Conservation (phyloP, 805 yeast genomes). For the Kurtzmaniella fragi region DNA sequence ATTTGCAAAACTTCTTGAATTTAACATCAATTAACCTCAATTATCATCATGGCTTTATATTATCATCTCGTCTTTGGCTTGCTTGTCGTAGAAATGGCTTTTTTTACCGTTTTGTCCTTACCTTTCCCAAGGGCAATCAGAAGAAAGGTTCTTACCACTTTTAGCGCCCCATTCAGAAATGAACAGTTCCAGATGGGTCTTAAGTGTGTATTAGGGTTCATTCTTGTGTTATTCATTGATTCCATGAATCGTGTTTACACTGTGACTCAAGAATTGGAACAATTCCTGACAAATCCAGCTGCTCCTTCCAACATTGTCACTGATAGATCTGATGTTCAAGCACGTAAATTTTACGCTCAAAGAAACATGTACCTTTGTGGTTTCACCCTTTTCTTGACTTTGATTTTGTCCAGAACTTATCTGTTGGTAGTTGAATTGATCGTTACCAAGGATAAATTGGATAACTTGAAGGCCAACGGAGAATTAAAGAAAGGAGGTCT, state of each 20-base stretch:
- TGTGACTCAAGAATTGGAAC: constrained; percentile 57
- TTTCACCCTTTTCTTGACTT: constrained; percentile 83
- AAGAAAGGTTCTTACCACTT: constrained; percentile 56
- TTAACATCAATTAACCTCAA: neutral
- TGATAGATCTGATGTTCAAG: constrained; percentile 80
- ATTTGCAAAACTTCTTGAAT: neutral
- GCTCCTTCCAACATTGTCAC: constrained; percentile 24
- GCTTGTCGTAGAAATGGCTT: constrained; percentile 68
- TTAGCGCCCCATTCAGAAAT: constrained; percentile 65
- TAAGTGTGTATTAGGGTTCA: constrained; percentile 79
- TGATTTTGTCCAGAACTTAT: constrained; percentile 81
- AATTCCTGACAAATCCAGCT: constrained; percentile 9
- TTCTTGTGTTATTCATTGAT: constrained; percentile 78
- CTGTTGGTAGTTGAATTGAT: constrained; percentile 71
- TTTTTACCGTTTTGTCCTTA: constrained; percentile 74
- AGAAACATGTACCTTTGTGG: constrained; percentile 96
- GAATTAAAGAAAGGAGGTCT: constrained; percentile 18
- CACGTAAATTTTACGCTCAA: constrained; percentile 91
- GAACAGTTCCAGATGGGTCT: constrained; percentile 71
- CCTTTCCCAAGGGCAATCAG: constrained; percentile 80
- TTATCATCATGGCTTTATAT: constrained; percentile 36
- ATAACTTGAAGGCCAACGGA: constrained; percentile 22
- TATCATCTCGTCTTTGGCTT: constrained; percentile 62
- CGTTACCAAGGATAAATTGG: constrained; percentile 56
- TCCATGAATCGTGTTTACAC: constrained; percentile 78